Base-by-base conservation (phyloP, 495 filamentous ascomycete genomes). In the Podospora appendiculata region DNA sequence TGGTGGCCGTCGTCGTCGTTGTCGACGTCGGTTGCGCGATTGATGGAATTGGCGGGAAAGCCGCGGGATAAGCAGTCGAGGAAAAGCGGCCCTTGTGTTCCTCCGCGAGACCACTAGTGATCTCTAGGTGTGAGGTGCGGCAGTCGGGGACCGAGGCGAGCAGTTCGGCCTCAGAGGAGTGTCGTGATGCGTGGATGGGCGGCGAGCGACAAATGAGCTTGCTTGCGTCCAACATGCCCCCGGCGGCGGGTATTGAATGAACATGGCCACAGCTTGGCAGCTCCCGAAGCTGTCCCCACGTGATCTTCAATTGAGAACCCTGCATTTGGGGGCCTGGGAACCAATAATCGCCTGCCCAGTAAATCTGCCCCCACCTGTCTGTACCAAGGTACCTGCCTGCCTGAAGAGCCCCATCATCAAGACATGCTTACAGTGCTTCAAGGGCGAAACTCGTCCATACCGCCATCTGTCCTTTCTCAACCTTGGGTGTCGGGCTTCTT, bases 331-430 rank as follows among this genome's bases (percentile, higher is more conserved):
- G 2, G 25, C 25, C 5, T 5, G 5, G 25, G 2, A 25, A 16
- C 63, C 60, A 66, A 58, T 66, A 50, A 58, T 1, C 32, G 41
- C 40, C n/a, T 58, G 58, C 60, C 63, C 63, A 58, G 63, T 63
- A 63, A 61, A 63, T 33, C 25, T 10, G 19, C 9, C 17, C 19
- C 14, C 16, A 17, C 43, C 16, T 32, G 17, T 13, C n/a, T 3
- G 19, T 10, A 9, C n/a, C 16, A 32, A 45, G 43, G 25, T 25
- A 25, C 25, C 25, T 25, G 5, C 25, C 25, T 5, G 25, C 25
- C 25, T 25, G 25, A 25, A 25, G 25, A 25, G 25, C 25, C 25
- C 25, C 25, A 25, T 25, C 5, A 25, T 25, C 25, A 25, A 25
- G 25, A 25, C 14, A 25, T 25, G 17, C 38, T 9, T 51, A n/a